These are phyloP conservation scores for Brassica juncea DNA, from an alignment of 345 rosid genomes.

Conservation along the genomic window DNA sequence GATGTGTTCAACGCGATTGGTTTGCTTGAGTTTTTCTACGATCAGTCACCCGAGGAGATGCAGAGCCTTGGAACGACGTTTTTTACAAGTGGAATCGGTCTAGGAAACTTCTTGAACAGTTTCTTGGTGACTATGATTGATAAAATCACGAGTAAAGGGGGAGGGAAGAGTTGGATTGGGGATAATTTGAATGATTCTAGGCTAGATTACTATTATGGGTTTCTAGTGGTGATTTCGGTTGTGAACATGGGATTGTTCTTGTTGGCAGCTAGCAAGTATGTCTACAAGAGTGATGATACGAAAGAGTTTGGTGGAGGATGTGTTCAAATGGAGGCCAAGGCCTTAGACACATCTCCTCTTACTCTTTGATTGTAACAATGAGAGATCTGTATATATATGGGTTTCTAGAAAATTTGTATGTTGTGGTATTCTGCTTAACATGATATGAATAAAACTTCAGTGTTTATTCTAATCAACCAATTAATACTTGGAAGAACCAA, in stretches of 20 bases:
- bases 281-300: conserved; percentile 67
- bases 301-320: conserved; percentile 45
- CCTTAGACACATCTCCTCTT: conserved; percentile 60
- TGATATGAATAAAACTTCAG: conserved; percentile 25
- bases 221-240: conserved; percentile 61
- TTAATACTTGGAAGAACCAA: neutral
- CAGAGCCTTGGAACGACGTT: conserved; percentile 91
- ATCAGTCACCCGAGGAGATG: conserved; percentile 89
- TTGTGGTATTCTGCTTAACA: conserved; percentile 25
- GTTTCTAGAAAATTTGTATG: conserved; percentile 10
- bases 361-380: conserved; percentile 36
- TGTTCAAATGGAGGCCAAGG: conserved; percentile 53
- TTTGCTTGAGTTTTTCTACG: conserved; percentile 82
- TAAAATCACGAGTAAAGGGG: conserved; percentile 53
- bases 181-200: conserved; percentile 74
- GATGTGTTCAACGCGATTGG: conserved; percentile 86
- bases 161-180: conserved; percentile 82
- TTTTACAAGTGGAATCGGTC: conserved; percentile 86
- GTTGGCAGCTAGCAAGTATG: conserved; percentile 67
- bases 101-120: conserved; percentile 83
- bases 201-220: conserved; percentile 85
- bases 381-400: conserved; percentile 39
- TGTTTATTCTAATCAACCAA: conserved; percentile 13
- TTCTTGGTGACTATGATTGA: conserved; percentile 76
- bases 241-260: conserved; percentile 64